These are phyloP conservation scores for Tremella fuciformis DNA, from an alignment of 768 basidiomycete genomes.

Conservation along the genomic window DNA sequence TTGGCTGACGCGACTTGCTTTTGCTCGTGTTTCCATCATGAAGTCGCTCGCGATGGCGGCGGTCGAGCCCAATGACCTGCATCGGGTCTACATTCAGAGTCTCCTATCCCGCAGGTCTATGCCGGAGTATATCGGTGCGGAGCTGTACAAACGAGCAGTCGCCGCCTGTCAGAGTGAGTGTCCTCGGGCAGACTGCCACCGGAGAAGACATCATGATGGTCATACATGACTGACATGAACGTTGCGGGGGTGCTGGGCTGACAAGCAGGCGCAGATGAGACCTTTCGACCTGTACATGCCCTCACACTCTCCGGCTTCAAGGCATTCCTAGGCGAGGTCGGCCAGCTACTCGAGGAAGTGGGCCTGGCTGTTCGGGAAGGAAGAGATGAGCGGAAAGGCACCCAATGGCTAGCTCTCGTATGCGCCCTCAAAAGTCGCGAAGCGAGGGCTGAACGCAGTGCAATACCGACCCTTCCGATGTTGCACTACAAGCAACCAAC, in stretches of 20 bases:
- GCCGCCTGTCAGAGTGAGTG: constrained; percentile 35
- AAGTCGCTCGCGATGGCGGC: constrained; percentile 8
- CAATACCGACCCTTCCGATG: constrained; percentile 36
- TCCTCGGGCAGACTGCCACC: no score
- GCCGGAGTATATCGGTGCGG: constrained; percentile 32
- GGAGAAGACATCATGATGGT: no score
- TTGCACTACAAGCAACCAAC: constrained; percentile 33
- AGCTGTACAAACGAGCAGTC: constrained; percentile 43
- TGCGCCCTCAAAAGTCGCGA: constrained; percentile 9
- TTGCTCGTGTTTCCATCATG: constrained; percentile 5
- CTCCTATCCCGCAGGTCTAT: constrained; percentile 40
- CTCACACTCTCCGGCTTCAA: constrained; percentile 17
- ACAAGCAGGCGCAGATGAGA: constrained; percentile 10
- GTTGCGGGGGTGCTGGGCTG: no score
- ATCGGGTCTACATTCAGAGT: constrained; percentile 42
- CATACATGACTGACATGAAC: no score
- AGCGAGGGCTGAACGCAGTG: constrained; percentile 24
- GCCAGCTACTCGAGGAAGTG: constrained; percentile 27
- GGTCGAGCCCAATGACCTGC: constrained; percentile 25
- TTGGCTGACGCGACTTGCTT: constrained; percentile 2
- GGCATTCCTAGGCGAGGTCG: constrained; percentile 31
- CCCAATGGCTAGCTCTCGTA: constrained; percentile 35
- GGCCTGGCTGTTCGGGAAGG: constrained; percentile 33
- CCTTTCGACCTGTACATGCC: constrained; percentile 21
- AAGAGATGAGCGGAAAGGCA: constrained; percentile 33